Percentiles rank a stretch among this genome's conserved stretches.
These are phyloP conservation scores for Sungouiella blattae DNA, from an alignment of 805 yeast genomes.

Conservation along the genomic window DNA sequence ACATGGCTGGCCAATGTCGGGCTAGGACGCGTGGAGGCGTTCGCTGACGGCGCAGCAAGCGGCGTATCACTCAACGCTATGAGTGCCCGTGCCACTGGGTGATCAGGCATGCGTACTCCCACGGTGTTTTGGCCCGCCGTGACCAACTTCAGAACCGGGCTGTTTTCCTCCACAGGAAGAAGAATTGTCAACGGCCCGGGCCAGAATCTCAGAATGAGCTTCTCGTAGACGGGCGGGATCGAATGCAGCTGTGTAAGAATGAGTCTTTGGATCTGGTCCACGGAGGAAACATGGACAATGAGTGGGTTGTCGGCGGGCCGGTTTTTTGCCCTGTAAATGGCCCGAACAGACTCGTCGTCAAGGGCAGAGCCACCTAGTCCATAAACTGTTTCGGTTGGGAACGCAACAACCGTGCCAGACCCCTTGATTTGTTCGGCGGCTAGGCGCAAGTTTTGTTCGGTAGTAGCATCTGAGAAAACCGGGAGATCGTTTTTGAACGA, in stretches of 20 bases:
- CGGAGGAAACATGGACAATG: constrained; percentile 82
- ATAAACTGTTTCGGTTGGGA: constrained; percentile 97
- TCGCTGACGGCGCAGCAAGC: constrained; percentile 96
- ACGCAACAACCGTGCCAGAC: constrained; percentile 60
- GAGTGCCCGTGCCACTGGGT: constrained; percentile 87
- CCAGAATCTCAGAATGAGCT: constrained; percentile 73
- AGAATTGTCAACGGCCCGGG: constrained; percentile 94
- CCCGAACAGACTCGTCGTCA: constrained; percentile 64
- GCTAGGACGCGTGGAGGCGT: constrained; percentile 91
- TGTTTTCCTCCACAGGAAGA: constrained; percentile 51
- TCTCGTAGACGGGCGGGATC: constrained; percentile 67
- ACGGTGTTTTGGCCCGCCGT: constrained; percentile 88
- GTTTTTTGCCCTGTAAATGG: constrained; percentile 84
- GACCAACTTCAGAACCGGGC: constrained; percentile 65
- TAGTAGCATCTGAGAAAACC: constrained; percentile 47
- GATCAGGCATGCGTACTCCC: constrained; percentile 85
- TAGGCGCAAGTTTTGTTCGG: constrained; percentile 45
- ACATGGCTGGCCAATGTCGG: constrained; percentile 91
- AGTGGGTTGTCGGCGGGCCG: constrained; percentile 95
- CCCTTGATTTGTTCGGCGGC: constrained; percentile 38
- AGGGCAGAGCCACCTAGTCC: constrained; percentile 91
- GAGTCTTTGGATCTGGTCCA: constrained; percentile 62
- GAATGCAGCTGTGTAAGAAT: constrained; percentile 46
- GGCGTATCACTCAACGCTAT: constrained; percentile 84
- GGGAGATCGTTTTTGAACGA: constrained; percentile 46